Evolutionary conservation across 164 flowering plant genomes (phyloP), one percentile per base, ranked within the genome.

Genomic region (Aristolochia californica): DNA sequence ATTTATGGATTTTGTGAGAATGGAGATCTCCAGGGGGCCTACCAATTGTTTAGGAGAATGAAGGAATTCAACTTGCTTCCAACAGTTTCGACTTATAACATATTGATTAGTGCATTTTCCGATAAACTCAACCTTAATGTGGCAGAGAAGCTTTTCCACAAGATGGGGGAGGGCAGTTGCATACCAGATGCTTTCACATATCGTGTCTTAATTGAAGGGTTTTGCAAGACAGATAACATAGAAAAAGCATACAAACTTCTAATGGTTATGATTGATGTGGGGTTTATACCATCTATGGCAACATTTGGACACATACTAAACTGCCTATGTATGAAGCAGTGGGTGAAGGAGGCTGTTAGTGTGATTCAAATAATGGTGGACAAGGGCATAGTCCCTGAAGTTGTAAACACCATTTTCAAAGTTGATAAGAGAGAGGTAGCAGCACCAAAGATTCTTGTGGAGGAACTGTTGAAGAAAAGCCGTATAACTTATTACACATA

Each of bases 401-500:
- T 65, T 20, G 94, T 91, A 62, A 66, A 77, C 60, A 74, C 80
- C n/a, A 88, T 91, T 30, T 82, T 84, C 63, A 84, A 78, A 56
- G 78, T 83, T 58, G 83, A 80, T 66, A 91, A 87, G 67, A 87
- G 52, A 77, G 82, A 60, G 65, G 68, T 84, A n/a, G 96, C 88
- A 15, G 91, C 94, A 57, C 95, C 98, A 24, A 91, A 88, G 74
- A 83, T 91, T 56, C 78, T 88, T 48, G 78, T 91, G 59, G 93
- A 88, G 48, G 83, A 88, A 58, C 62, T 91, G 75, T 65, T 91
- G 72, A 91, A 74, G 78, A 85, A 80, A 67, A 57, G 86, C 52
- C 67, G 70, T 70, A 80, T 88, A 67, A 83, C 83, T 53, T 85
- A 80, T 66, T 72, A 68, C 67, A 70, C 88, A 1, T 88, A 87